Base-by-base conservation (phyloP, 2,329 filamentous ascomycete species). In the Orbilia brochopaga region DNA sequence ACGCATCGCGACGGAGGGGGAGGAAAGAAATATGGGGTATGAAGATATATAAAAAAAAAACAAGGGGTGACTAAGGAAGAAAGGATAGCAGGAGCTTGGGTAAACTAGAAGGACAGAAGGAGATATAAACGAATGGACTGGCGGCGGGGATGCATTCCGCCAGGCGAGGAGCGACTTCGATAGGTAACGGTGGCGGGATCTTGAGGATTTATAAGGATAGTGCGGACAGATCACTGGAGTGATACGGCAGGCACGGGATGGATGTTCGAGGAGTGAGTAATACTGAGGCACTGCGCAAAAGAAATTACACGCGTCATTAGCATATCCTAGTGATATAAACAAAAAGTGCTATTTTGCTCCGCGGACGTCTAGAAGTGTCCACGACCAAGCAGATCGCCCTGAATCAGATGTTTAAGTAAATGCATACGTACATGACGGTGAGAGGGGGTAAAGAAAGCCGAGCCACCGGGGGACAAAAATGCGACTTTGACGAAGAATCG, bases 391-490 rank as follows among this genome's bases (percentile, higher is more conserved):
- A 40, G 54, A 70, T 58, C 27, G 44, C 51, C 59, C 50, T 51
- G n/a, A 2, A 10, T n/a, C 6, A 23, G 37, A 21, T 23, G 35
- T 44, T 55, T 60, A 44, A 51, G n/a, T n/a, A n/a, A n/a, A n/a
- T n/a, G n/a, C n/a, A 64, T 64, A 70, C 59, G 37, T 64, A 64
- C 59, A 69, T 48, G 37, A 54, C 56, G 48, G 53, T 48, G 23
- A 53, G 23, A 58, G 21, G 52, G 23, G 17, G 54, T 46, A 32
- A 32, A 32, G 27, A 32, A 32, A 51, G 58, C 62, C 13, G 40
- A 24, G 32, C 66, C 66, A 70, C 66, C 66, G 59, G 66, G 66
- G 59, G 59, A 70, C 60, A 60, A 21, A 51, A 64, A 56, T 70
- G 66, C 55, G 54, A 60, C 48, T 19, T 37, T 55, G n/a, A n/a